Evolutionary conservation across 306 rosid species (phyloP), one percentile per base, ranked within the genome.

Genomic region (Pueraria montana): DNA sequence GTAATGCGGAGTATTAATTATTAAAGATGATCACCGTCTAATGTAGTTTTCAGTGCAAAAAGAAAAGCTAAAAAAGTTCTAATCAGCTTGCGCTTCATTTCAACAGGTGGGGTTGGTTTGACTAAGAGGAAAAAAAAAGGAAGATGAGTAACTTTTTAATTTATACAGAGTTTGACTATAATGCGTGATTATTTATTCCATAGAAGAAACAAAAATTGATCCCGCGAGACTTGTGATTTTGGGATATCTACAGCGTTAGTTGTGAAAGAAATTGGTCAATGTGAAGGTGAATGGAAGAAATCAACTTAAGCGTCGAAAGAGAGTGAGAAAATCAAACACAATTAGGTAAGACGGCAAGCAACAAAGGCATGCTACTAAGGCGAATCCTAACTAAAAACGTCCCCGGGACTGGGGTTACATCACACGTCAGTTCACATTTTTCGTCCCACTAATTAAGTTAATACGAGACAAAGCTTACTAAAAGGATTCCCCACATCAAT

Each of bases 341-440:
- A 4, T 58, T 69, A 69, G 56, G 56, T 43, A 45, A 43, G 48
- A 38, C 23, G 23, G 50, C 13, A 43, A 20, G 81, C 40, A 76
- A 38, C 56, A 78, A 72, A 71, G 21, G 2, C 71, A 52, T 63
- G 84, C 74, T 74, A 56, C 14, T 5, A 59, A 46, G 78, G 78
- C 40, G 81, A 80, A 80, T 84, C 82, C 73, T 58, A 84, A 84
- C 87, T 74, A 78, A 74, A 82, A 80, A 84, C 59, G 68, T 34
- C 61, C 11, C 3, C 6, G 18, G 52, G 56, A n/a, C 8, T n/a
- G 4, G 11, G 69, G 84, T 84, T 79, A 72, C 84, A 72, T 84
- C 84, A 84, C 10, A 50, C 40, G 36, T 84, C 84, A 84, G 80
- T 52, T 80, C 84, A 84, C 77, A 52, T 55, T 58, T 67, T 46